Evolutionary conservation across 2,329 filamentous ascomycete genomes (phyloP), one percentile per base, ranked within the genome.

Genomic region (Venturia pyrina): DNA sequence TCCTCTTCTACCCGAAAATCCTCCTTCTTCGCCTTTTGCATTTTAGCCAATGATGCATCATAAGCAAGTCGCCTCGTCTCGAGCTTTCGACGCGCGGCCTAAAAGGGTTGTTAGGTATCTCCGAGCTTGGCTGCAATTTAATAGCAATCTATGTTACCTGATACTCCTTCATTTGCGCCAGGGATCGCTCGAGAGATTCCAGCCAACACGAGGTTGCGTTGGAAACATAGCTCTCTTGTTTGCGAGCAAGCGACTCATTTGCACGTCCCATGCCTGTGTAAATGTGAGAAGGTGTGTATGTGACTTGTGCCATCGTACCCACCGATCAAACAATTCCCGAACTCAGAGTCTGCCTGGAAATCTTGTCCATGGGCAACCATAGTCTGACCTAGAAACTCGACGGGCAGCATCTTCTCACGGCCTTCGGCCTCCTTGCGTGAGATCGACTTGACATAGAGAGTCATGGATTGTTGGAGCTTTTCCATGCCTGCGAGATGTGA

Each of bases 91-190:
- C 93, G 89, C 63, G 93, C 86, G 69, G 85, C 82, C 89, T 89
- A 66, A 1, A 10, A 37, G 67, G 67, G 62, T 2, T 6, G 24
- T 70, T 69, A 75, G 72, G 46, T 57, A 37, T 32, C 11, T 24
- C 24, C 40, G 46, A 37, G n/a, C 24, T 60, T 37, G 32, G 32
- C 37, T 37, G 57, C 32, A 40, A 21, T 40, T 40, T 53, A 67
- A 71, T 68, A 72, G 67, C 50, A 48, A 50, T 24, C 17, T 32
- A 44, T 17, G 19, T 65, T 82, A 93, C 90, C 83, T 97, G 92
- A 72, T 96, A 98, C 74, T 98, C 95, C 76, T 96, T 97, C 91
- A 98, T 93, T 83, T 96, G 95, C 44, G 91, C 88, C 64, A 96
- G 78, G 34, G 89, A 96, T 70, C 92, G 83, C 76, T 98, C 93